These are phyloP conservation scores for Pleurotus sapidus DNA, from an alignment of 768 basidiomycete species.

Conservation along the genomic window DNA sequence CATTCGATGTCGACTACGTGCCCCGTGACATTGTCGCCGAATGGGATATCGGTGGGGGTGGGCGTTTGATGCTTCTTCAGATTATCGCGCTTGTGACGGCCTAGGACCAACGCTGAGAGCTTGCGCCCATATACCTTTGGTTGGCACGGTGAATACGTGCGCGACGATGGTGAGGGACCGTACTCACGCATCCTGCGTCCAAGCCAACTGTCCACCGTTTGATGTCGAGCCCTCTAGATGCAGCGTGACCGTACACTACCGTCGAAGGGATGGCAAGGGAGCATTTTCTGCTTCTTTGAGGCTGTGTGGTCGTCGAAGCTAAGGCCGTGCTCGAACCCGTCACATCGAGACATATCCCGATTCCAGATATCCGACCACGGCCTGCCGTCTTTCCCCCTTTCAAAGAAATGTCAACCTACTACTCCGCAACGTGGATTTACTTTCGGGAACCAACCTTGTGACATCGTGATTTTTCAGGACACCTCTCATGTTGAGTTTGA, in stretches of 20 bases:
- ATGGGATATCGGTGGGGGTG: background rate
- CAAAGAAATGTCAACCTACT: background rate
- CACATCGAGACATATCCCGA: constrained; percentile 55
- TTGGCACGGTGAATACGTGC: background rate
- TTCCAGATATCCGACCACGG: constrained; percentile 83
- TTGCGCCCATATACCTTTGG: constrained; percentile 53
- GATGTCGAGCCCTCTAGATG: constrained; percentile 75
- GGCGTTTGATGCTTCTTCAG: background rate
- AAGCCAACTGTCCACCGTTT: constrained; percentile 83
- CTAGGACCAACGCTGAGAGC: constrained; percentile 69
- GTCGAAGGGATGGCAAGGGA: constrained; percentile 72
- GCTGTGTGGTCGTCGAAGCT: background rate
- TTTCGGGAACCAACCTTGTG: constrained; percentile 32
- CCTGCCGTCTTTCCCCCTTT: constrained; percentile 43
- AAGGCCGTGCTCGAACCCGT: constrained; percentile 38
- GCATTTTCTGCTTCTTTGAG: constrained; percentile 19
- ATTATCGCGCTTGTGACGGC: constrained; percentile 7
- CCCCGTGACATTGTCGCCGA: constrained; percentile 9
- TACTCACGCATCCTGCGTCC: constrained; percentile 82
- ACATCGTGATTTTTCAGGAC: constrained; percentile 40
- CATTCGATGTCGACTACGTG: constrained; percentile 10
- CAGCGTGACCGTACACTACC: constrained; percentile 88
- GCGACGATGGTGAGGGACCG: background rate
- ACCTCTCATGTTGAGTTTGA: constrained; percentile 69
- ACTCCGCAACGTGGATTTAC: background rate